A percentile compares a stretch with the other conserved stretches of the same genome.
Evolutionary conservation across 2,329 filamentous ascomycete species (phyloP).

Genomic region (Cladosporium sp.): DNA sequence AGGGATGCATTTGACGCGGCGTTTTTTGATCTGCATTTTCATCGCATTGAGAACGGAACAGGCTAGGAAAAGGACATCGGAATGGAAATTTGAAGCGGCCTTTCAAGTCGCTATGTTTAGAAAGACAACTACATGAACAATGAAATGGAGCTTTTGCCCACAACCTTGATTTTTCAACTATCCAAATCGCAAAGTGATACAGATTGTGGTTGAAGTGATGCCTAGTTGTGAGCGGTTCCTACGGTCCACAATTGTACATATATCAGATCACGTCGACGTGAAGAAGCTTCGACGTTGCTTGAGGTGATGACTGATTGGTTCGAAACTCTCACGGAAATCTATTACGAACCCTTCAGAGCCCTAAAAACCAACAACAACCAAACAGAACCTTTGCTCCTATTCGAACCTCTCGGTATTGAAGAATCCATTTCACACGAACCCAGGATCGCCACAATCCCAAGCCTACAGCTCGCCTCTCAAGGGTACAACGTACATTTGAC

Average conservation of each 20-base stretch:
- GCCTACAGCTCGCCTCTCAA: background rate
- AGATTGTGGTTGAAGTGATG: background rate
- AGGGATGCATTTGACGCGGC: background rate
- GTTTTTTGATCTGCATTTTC: conserved; percentile 2
- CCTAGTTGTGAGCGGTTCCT: background rate
- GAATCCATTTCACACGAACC: too few relatives aligned
- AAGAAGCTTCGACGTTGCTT: background rate
- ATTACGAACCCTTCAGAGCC: too few relatives aligned
- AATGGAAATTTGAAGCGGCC: background rate
- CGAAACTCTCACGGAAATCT: too few relatives aligned
- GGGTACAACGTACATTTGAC: background rate
- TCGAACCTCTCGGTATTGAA: too few relatives aligned
- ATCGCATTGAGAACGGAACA: background rate
- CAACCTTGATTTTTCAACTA: background rate
- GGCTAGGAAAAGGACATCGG: background rate
- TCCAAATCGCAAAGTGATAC: background rate
- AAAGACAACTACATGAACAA: background rate
- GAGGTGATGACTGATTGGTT: too few relatives aligned
- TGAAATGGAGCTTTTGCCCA: background rate
- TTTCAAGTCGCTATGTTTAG: background rate
- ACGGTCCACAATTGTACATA: background rate
- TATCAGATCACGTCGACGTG: background rate
- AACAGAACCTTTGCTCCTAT: too few relatives aligned
- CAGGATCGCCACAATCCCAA: background rate
- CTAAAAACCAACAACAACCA: too few relatives aligned